Base-by-base conservation (phyloP, 768 basidiomycete genomes). In the Hygrocybe punicea region DNA sequence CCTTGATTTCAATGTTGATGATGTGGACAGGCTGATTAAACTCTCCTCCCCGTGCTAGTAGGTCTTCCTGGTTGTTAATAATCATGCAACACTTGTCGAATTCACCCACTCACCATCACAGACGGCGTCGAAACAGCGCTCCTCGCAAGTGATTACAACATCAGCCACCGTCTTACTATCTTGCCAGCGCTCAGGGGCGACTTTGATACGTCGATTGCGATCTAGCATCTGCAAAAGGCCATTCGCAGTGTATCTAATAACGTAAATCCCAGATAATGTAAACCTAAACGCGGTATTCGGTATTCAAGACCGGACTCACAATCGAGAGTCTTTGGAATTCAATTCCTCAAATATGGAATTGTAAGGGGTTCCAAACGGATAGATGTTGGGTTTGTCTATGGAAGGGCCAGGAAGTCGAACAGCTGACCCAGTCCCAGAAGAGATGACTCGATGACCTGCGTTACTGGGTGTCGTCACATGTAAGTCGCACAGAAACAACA, bases 1-100 rank as follows among this genome's bases (percentile, higher is more conserved):
- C 97, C 76, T 91, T 97, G 73, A 98, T 98, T 68, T 99, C 97
- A 59, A 98, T 84, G 72, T 99, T 99, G 66, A 99, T 91, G 42
- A 99, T 71, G 71, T 99, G 97, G 16, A 98, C 93, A 2, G 95
- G 90, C 58, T 87, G 87, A 75, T 93, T 98, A 67, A 85, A 87
- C 56, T 98, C 95, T 4, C 97, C 92, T 25, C 93, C 94, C 62
- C 92, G 83, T 33, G 79, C 73, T 57, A 98, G 77, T 13, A 99
- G 76, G 74, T 99, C 97, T 93, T 59, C 3, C 48, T n/a, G 11
- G 25, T 25, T 10, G 36, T 55, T 35, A 16, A 29, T 34, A 37
- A 11, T 17, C 25, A 50, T 47, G 29, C 36, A 53, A 19, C n/a
- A 29, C 50, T 49, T 46, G 39, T 45, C 53, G 51, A 58, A 46